Evolutionary conservation across 768 basidiomycete species (phyloP).

Genomic region (Rhizopogon sp.): DNA sequence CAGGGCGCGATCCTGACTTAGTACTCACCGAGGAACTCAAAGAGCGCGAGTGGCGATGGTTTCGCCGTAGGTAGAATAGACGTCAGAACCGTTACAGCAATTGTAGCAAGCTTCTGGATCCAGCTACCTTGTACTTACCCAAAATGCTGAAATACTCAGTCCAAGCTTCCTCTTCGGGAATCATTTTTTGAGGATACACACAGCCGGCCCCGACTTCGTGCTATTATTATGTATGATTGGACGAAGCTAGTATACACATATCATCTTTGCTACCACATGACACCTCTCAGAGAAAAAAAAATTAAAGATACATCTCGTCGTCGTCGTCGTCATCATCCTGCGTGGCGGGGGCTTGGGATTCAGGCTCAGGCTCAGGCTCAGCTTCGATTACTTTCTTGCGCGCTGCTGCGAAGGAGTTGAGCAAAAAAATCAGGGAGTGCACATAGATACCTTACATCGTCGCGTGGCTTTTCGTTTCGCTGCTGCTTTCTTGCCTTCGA

Average conservation of each 20-base stretch:
- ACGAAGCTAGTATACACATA: too few species aligned
- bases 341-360: constrained; percentile 6
- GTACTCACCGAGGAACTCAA: constrained; percentile 36
- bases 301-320: constrained; percentile 19
- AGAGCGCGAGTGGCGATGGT: constrained; percentile 1
- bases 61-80: too few species aligned
- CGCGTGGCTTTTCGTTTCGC: constrained; percentile 69
- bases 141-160: too few species aligned
- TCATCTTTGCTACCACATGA: neutral
- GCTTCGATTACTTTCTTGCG: constrained; percentile 24
- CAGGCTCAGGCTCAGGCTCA: constrained; percentile 14
- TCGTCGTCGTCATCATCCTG: constrained; percentile 15
- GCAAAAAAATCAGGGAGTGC: neutral
- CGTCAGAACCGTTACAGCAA: too few species aligned
- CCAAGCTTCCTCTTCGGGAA: too few species aligned
- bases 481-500: constrained; percentile 74
- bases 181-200: too few species aligned
- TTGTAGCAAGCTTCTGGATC: too few species aligned
- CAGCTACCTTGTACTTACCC: too few species aligned
- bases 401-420: constrained; percentile 11
- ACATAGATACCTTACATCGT: constrained; percentile 29
- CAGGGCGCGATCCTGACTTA: constrained; percentile 44
- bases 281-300: neutral
- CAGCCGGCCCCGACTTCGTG: too few species aligned
- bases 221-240: too few species aligned